Evolutionary conservation across 2,329 filamentous ascomycete species (phyloP).

Genomic region (Fonsecaea multimorphosa): DNA sequence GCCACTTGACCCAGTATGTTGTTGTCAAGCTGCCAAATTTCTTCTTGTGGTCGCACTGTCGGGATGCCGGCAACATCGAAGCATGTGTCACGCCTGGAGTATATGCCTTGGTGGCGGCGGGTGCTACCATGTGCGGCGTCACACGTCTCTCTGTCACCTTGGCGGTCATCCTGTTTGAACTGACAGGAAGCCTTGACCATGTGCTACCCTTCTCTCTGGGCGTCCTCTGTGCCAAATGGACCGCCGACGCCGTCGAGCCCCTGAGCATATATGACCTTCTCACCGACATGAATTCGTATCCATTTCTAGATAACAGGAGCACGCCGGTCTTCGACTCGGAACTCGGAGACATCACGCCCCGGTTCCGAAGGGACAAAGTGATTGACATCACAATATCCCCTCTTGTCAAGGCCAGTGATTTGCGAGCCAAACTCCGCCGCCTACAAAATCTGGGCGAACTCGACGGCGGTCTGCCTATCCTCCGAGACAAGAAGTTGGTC

Average conservation of each 20-base stretch:
- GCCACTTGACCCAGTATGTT: constrained; percentile 81
- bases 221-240: constrained; percentile 97
- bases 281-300: constrained; percentile 96
- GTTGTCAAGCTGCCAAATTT: constrained; percentile 75
- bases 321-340: constrained; percentile 90
- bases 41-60: constrained; percentile 76
- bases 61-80: constrained; percentile 62
- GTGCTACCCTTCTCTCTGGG: constrained; percentile 92
- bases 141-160: constrained; percentile 91
- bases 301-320: constrained; percentile 95
- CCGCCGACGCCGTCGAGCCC: constrained; percentile 91
- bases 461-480: constrained; percentile 87
- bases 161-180: constrained; percentile 92
- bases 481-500: constrained; percentile 78
- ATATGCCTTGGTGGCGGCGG: constrained; percentile 91
- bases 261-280: constrained; percentile 89
- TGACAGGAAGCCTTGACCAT: constrained; percentile 93
- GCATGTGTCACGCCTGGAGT: constrained; percentile 95
- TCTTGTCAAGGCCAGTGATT: constrained; percentile 74
- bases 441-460: constrained; percentile 86
- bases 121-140: constrained; percentile 97
- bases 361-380: constrained; percentile 73
- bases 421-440: constrained; percentile 80
- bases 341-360: constrained; percentile 82
- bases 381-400: constrained; percentile 89